Evolutionary conservation across 1,139 yeast species (phyloP), one percentile per base, ranked within the genome.

Genomic region (Sugiyamaella sp.): DNA sequence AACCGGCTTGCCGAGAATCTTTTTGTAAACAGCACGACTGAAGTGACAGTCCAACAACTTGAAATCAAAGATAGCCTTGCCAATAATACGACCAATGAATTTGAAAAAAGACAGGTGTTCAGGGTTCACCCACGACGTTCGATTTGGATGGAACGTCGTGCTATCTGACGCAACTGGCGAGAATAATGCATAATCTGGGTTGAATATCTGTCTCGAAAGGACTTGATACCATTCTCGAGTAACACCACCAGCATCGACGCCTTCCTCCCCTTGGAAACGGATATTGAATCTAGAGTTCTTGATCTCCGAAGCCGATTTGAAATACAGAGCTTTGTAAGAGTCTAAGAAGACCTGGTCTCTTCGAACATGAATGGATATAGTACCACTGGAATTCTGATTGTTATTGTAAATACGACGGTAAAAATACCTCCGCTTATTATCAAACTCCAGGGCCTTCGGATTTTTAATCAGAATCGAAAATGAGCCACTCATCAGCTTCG

Each of bases 201-300:
- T 91, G 72, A 93, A 90, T 89, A 95, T 91, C 70, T 93, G 98
- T 58, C 97, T 78, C 0, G 97, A 86, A 54, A 95, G 73, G 8
- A 91, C 96, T 68, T 90, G 98, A 66, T 86, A 91, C 99, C 99
- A 95, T 70, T 95, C 99, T 65, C 99, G 78, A 0, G 97, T 89
- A 20, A 95, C 86, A 50, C 99, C 99, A 63, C 99, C 99, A 2
- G 97, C 99, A 76, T 95, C 99, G 49, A 93, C 89, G 62, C 99
- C 99, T 55, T 88, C 87, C 69, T 95, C 99, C 2, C 96, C 97
- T 62, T 85, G 86, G 74, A 95, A 95, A 29, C 80, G 80, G 43
- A 95, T 84, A 53, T 87, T 93, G 61, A 93, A 74, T 59, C 86
- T 84, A 3, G 93, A 80, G 51, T 81, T 79, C 63, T 85, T 82